These are phyloP conservation scores for Talaromyces trachyspermus DNA, from an alignment of 495 filamentous ascomycete species.

Conservation along the genomic window DNA sequence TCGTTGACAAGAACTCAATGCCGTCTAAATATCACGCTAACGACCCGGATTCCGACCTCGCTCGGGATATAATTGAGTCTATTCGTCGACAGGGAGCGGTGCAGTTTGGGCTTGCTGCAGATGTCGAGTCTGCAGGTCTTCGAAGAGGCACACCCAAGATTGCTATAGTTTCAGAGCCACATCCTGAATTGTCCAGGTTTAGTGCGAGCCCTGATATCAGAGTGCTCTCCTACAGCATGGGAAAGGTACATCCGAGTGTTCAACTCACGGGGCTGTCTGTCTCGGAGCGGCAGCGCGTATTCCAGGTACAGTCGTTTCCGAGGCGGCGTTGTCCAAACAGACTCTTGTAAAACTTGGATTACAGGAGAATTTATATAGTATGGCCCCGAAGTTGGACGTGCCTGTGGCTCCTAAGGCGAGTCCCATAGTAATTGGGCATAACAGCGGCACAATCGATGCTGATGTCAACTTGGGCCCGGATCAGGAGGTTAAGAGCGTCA, in stretches of 20 bases:
- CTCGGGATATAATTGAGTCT: slow-evolving; percentile 15
- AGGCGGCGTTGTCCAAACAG: not conserved
- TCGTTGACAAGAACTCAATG: slow-evolving; percentile 21
- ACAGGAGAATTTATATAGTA: not conserved
- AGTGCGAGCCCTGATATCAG: slow-evolving; percentile 11
- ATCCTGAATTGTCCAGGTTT: not conserved
- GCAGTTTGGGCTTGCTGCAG: slow-evolving; percentile 17
- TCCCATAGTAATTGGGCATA: slow-evolving; percentile 13
- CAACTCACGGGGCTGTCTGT: slow-evolving; percentile 30
- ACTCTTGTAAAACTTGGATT: not conserved
- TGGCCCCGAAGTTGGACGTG: not conserved
- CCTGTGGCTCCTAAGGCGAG: not conserved
- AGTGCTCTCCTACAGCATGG: slow-evolving; percentile 24
- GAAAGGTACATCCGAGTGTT: slow-evolving; percentile 23
- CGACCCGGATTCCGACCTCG: not conserved
- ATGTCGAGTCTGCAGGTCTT: slow-evolving; percentile 10
- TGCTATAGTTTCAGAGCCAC: slow-evolving; percentile 16
- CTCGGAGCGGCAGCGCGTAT: slow-evolving; percentile 20
- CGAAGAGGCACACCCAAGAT: slow-evolving; percentile 26
- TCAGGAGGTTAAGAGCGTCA: slow-evolving; percentile 16
- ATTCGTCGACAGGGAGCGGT: slow-evolving; percentile 23
- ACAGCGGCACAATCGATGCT: slow-evolving; percentile 16
- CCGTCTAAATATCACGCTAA: slow-evolving; percentile 3
- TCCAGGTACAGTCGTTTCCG: slow-evolving; percentile 22
- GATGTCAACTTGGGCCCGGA: slow-evolving; percentile 10